Base-by-base conservation (phyloP, 2,329 filamentous ascomycete species). In the Paecilomyces variotii region DNA sequence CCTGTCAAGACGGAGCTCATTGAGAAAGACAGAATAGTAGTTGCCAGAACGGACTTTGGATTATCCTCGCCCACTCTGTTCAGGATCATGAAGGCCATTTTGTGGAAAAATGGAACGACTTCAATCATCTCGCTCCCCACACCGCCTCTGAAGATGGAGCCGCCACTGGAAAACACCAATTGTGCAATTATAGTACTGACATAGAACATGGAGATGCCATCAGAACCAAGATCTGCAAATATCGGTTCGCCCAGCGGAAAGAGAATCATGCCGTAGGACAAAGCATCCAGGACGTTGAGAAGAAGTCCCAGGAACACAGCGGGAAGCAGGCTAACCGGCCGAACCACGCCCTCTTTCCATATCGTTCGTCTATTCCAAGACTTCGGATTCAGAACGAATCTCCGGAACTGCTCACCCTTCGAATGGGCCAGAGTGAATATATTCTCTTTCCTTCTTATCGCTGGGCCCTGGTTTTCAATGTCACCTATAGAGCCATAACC, bases 71-170 rank as follows among this genome's bases (percentile, higher is more conserved):
- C 90, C 63, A 99, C 87, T 51, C 83, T 80, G 12, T 80, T 79
- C 64, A 94, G 86, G 69, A 97, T 97, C 30, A 88, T 93, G 62
- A 87, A 86, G 0, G 94, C 92, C 93, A 99, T 99, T 68, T 93
- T 96, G 76, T 99, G 94, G 72, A 99, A 97, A 77, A 99, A 99
- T 0, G 93, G 94, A 0, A 99, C 93, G 0, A 97, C 93, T 76
- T 99, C 94, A 64, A 97, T 99, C 86, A 99, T 87, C 74, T 99
- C 94, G 2, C 94, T 97, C 4, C 94, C 94, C 60, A 99, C 86
- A 2, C 90, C 91, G 14, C 94, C 93, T 64, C 84, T 88, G 77
- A 99, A 99, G 34, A 90, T 86, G 68, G 92, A 97, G 0, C 91
- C 89, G 2, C 86, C 87, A 24, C 82, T 82, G 0, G 93, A 97